Evolutionary conservation across 2,329 filamentous ascomycete species (phyloP).

Genomic region (Proliferodiscus dingleyae): DNA sequence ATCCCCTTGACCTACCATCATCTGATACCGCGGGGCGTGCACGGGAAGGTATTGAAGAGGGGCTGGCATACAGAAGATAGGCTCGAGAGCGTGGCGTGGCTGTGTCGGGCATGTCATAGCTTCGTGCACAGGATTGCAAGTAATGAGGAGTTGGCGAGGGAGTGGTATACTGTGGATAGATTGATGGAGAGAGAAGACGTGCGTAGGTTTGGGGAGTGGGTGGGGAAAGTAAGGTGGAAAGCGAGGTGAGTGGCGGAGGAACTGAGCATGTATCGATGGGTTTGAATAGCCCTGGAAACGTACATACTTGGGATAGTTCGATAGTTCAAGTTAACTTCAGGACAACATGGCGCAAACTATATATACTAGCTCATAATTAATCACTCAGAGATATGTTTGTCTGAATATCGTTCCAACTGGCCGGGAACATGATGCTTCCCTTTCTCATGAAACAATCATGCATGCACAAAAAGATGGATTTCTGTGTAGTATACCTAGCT

Average conservation of each 20-base stretch:
- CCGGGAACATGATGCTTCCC: too few species aligned
- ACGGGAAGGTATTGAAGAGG: slow-evolving; percentile 69
- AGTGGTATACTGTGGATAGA: slow-evolving; percentile 68
- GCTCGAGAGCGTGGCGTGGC: slow-evolving; percentile 77
- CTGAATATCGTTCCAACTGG: too few species aligned
- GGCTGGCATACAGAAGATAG: slow-evolving; percentile 74
- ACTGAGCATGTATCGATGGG: too few species aligned
- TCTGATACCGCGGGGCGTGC: slow-evolving; percentile 73
- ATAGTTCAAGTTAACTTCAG: too few species aligned
- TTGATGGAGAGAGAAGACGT: slow-evolving; percentile 69
- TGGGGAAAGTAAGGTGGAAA: slow-evolving; percentile 71
- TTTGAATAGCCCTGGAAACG: too few species aligned
- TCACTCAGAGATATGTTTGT: too few species aligned
- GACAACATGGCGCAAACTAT: too few species aligned
- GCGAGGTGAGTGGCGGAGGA: slow-evolving; percentile 22
- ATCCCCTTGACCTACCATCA: slow-evolving; percentile 79
- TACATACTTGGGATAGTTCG: too few species aligned
- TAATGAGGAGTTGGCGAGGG: slow-evolving; percentile 72
- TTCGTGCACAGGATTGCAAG: slow-evolving; percentile 72
- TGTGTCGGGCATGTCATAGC: slow-evolving; percentile 78
- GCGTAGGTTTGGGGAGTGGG: slow-evolving; percentile 66
- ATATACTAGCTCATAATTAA: too few species aligned
- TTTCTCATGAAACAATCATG: too few species aligned
- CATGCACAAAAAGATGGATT: too few species aligned
- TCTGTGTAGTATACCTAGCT: too few species aligned